Base-by-base conservation (phyloP, 2,329 filamentous ascomycete species). In the Ophiostoma sp. region DNA sequence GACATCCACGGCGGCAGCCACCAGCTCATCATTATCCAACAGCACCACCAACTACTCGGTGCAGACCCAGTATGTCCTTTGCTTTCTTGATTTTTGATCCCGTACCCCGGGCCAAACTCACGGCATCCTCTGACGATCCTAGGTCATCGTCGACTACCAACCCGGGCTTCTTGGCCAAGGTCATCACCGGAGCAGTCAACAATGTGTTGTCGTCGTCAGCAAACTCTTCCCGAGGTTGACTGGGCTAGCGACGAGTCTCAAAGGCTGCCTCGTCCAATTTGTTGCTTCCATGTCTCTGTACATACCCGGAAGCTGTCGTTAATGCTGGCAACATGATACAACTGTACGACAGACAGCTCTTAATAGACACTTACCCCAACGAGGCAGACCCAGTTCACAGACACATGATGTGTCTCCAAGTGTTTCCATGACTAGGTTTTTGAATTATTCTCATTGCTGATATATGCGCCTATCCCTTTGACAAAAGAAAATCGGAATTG, bases 171-270 rank as follows among this genome's bases (percentile, higher is more conserved):
- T 41, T 72, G 41, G 41, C 64, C n/a, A 52, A n/a, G 18, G 66
- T 71, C 60, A 72, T 72, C 36, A 69, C 70, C 9, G 68, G 69
- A 9, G 70, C 71, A 4, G 67, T 71, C 58, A 67, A 69, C 7
- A 52, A 70, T 8, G 69, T 67, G 9, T 63, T 72, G 12, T 49
- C 47, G 27, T 27, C 27, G 2, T 27, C 27, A 27, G 27, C 27
- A 58, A 36, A 64, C 38, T 44, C 40, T 36, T n/a, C 14, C 52
- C 52, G 52, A 58, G 27, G 12, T 14, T 47, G 14, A 16, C 12
- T 16, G 7, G 14, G 11, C n/a, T 16, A n/a, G 5, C 5, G 45
- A 47, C 6, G 45, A 27, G 27, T 27, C 27, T 27, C 45, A 47
- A 5, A 16, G 11, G 14, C n/a, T n/a, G 45, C 11, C 8, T n/a